These are phyloP conservation scores for Colletotrichum lupini DNA, from an alignment of 2,329 filamentous ascomycete species.

Conservation along the genomic window DNA sequence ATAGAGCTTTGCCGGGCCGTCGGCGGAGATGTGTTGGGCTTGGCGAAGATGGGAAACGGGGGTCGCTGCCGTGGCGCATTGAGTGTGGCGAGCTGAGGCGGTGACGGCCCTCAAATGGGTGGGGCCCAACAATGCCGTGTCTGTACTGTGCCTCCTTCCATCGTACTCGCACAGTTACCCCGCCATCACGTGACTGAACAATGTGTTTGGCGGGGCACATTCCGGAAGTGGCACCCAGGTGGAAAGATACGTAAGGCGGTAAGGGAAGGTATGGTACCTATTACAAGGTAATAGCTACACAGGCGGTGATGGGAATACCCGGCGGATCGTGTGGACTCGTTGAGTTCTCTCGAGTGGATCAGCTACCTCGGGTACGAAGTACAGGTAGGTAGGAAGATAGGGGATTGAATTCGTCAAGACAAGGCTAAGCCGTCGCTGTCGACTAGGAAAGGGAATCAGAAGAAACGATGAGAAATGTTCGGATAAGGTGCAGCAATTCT, in stretches of 20 bases:
- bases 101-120: not conserved
- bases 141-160: constrained; percentile 7
- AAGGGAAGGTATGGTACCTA: constrained; percentile 7
- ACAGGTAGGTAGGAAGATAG: not conserved
- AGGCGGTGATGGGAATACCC: constrained; percentile 32
- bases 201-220: constrained; percentile 27
- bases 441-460: not conserved
- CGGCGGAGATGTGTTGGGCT: not conserved
- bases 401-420: not conserved
- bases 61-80: not conserved
- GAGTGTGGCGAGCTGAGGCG: not conserved
- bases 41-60: not conserved
- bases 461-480: not conserved
- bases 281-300: constrained; percentile 21
- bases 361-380: not conserved
- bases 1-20: not conserved
- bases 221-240: not conserved
- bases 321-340: constrained; percentile 26
- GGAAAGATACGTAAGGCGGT: not conserved
- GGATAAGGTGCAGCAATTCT: constrained; percentile 15
- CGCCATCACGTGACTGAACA: constrained; percentile 25
- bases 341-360: constrained; percentile 9
- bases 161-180: constrained; percentile 18
- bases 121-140: not conserved
- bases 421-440: not conserved